Evolutionary conservation across 78 protist species (phyloP).

Genomic region (Dictyostelium purpureum): DNA sequence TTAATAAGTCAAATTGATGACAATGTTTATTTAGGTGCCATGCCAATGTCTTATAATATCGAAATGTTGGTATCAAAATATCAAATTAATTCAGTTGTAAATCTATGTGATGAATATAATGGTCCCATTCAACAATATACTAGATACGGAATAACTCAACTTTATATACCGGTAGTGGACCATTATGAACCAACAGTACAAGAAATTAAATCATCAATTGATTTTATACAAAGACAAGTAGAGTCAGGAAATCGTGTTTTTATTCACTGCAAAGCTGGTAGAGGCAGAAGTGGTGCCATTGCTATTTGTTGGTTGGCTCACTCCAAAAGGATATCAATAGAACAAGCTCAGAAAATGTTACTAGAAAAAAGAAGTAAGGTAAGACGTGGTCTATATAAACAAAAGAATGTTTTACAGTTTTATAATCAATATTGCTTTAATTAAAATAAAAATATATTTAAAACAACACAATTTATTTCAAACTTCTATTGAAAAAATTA

Average conservation of each 20-base stretch:
- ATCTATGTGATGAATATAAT: constrained; percentile 69
- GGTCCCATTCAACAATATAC: constrained; percentile 37
- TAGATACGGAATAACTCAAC: constrained; percentile 11
- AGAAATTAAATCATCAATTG: not conserved
- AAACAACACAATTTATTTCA: too few species aligned
- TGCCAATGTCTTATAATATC: constrained; percentile 28
- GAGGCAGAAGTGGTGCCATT: constrained; percentile 75
- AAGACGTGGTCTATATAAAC: constrained; percentile 44
- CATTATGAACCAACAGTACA: constrained; percentile 62
- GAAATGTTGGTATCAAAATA: not conserved
- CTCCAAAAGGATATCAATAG: not conserved
- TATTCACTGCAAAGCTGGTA: constrained; percentile 79
- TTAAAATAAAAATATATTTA: too few species aligned
- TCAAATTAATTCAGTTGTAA: constrained; percentile 28
- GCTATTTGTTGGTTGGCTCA: constrained; percentile 57
- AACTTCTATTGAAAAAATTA: too few species aligned
- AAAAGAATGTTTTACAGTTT: constrained; percentile 42
- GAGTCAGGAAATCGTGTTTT: constrained; percentile 34
- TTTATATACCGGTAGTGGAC: constrained; percentile 51
- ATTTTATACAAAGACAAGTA: constrained; percentile 30
- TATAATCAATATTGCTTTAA: constrained; percentile 37
- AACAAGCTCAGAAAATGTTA: constrained; percentile 64
- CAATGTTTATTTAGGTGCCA: constrained; percentile 57
- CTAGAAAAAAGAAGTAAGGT: constrained; percentile 40
- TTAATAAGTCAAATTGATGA: constrained; percentile 36